phyloP scores from a whole-genome alignment of 2,329 filamentous ascomycete genomes.

The Penicillium paneum region DNA sequence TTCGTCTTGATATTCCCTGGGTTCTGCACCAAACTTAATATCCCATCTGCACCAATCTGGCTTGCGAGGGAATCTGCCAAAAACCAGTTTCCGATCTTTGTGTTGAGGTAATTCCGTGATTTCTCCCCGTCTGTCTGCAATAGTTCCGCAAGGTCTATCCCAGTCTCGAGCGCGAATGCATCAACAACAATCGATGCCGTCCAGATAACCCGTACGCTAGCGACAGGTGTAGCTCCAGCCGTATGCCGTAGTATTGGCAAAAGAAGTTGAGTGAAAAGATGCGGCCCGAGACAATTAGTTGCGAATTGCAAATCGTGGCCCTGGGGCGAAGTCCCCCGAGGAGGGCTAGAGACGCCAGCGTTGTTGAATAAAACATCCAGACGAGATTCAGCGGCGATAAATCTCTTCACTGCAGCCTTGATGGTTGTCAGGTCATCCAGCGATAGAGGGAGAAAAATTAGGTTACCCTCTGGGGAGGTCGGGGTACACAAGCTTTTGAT shows the following conservation, averaged over 20 bases:
- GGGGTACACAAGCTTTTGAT: constrained; percentile 18
- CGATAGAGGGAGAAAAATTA: constrained; percentile 37
- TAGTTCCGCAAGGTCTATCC: constrained; percentile 2
- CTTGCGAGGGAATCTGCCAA: constrained; percentile 3
- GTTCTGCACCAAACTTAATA: constrained; percentile 13
- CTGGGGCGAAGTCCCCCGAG: constrained; percentile 25
- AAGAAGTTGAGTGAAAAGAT: constrained; percentile 38
- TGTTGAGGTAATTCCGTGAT: constrained; percentile 9
- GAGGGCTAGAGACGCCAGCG: constrained; percentile 36
- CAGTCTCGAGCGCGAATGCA: not conserved
- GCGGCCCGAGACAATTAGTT: constrained; percentile 39
- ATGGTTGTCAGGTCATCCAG: constrained; percentile 45
- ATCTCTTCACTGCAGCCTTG: constrained; percentile 37
- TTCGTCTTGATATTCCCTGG: constrained; percentile 6
- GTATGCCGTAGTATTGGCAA: constrained; percentile 21
- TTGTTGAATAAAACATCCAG: constrained; percentile 49
- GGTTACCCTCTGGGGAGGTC: not conserved
- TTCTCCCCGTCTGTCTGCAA: not conserved
- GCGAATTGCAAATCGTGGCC: constrained; percentile 35
- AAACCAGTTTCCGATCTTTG: constrained; percentile 15
- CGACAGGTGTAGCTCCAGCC: not conserved
- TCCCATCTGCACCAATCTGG: not conserved
- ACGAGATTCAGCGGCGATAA: constrained; percentile 37
- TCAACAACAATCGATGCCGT: constrained; percentile 9
- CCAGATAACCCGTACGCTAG: constrained; percentile 12